Base-by-base conservation (phyloP, 2,329 filamentous ascomycete genomes). In the Ophiostoma angusticollis region DNA sequence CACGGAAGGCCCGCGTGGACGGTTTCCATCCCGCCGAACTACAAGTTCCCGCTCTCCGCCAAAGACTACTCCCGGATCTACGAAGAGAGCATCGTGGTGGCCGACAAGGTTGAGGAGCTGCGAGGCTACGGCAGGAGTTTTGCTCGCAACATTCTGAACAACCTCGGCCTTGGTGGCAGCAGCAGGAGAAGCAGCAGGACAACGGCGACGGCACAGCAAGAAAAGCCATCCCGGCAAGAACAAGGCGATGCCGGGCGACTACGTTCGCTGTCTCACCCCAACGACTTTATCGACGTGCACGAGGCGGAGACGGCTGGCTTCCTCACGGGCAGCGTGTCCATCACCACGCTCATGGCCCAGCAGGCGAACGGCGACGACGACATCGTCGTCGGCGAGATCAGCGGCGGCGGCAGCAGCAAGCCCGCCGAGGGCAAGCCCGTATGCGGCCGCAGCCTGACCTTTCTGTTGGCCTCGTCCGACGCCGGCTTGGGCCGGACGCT, bases 401-500 rank as follows among this genome's bases (percentile, higher is more conserved):
- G 22, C 18, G 17, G n/a, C 12, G 12, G 6, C n/a, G 6, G n/a
- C 11, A 13, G 9, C 4, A 58, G 61, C 33, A 55, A 58, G 5
- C 45, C 67, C 42, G 58, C 63, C n/a, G n/a, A n/a, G 21, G 63
- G 66, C 28, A 61, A 63, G 41, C 65, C 72, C 9, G 60, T 79
- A 13, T 93, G 85, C 60, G 64, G 75, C 33, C 75, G 59, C 47
- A 83, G 74, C 43, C 63, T 93, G 59, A 93, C 83, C 0, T 91
- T 81, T 54, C 72, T 86, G 2, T 65, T 93, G 50, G 83, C 89
- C 53, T 70, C 76, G 7, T 59, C 70, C 4, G 78, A 89, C 50
- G 82, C 83, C 2, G 85, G 85, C 3, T 64, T 93, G 9, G 85
- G 85, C 6, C 77, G 74, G 47, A 76, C 80, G 2, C 58, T 94